These are phyloP conservation scores for Neoboletus brunneissimus DNA, from an alignment of 768 basidiomycete genomes.

Conservation along the genomic window DNA sequence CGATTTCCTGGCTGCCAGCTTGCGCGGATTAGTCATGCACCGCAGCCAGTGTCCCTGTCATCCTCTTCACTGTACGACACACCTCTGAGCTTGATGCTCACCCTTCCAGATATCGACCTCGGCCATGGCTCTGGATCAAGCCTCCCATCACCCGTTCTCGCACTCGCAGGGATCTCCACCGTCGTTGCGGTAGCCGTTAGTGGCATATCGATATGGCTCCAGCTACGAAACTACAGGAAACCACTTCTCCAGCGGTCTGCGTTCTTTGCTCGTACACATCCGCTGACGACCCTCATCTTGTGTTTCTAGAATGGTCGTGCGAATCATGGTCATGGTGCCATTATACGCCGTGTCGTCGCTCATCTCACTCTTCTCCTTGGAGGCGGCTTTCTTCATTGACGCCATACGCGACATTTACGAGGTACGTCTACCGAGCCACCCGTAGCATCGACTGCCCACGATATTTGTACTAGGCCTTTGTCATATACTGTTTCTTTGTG, in stretches of 20 bases:
- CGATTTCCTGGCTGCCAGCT: too few relatives aligned
- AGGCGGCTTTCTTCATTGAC: conserved; percentile 96
- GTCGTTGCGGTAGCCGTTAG: conserved; percentile 71
- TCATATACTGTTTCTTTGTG: conserved; percentile 90
- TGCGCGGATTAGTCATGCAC: background rate
- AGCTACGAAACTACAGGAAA: conserved; percentile 84
- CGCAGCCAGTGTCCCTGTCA: background rate
- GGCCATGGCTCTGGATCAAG: conserved; percentile 58
- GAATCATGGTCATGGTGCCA: conserved; percentile 97
- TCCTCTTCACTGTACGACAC: background rate
- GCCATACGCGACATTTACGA: conserved; percentile 95
- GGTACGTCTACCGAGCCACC: conserved; percentile 44
- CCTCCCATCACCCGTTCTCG: conserved; percentile 53
- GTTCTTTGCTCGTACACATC: background rate
- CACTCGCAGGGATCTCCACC: conserved; percentile 61
- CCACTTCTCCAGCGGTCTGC: conserved; percentile 72
- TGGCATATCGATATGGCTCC: conserved; percentile 70
- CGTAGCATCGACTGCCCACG: background rate
- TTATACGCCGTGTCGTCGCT: conserved; percentile 88
- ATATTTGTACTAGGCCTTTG: conserved; percentile 62
- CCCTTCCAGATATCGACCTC: conserved; percentile 17
- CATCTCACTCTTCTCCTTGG: conserved; percentile 89
- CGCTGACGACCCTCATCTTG: conserved; percentile 4
- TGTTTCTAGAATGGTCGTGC: conserved; percentile 70
- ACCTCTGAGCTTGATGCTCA: conserved; percentile 3